Conservation (phyloP, 2,329 filamentous ascomycete species). For the Ceratocystis huliohia region DNA sequence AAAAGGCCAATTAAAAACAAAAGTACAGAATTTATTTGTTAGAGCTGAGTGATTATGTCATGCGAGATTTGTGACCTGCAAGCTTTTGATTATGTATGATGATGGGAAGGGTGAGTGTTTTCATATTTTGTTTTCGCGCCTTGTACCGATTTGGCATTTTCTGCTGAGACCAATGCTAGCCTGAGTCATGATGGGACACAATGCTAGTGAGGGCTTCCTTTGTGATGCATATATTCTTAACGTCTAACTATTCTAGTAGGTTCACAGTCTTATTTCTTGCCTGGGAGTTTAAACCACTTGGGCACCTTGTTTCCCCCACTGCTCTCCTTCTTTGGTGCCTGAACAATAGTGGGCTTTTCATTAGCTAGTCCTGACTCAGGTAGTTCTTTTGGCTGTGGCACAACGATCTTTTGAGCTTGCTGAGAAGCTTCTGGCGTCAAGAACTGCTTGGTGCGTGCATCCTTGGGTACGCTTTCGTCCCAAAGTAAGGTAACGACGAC, state of each 20-base stretch:
- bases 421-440: conserved; percentile 46
- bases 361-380: conserved; percentile 30
- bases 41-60: neutral
- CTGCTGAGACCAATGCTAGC: no score
- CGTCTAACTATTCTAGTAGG: no score
- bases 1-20: conserved; percentile 20
- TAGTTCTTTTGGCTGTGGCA: conserved; percentile 40
- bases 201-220: no score
- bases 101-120: neutral
- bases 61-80: neutral
- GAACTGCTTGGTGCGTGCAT: conserved; percentile 43
- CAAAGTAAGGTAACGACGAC: conserved; percentile 68
- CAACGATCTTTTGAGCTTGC: conserved; percentile 53
- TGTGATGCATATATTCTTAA: no score
- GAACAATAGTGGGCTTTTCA: conserved; percentile 24
- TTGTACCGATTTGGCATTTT: no score
- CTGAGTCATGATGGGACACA: no score
- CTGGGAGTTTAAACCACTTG: conserved; percentile 60
- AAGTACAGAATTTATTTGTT: neutral
- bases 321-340: conserved; percentile 25
- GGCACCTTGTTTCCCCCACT: conserved; percentile 40
- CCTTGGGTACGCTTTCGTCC: conserved; percentile 48
- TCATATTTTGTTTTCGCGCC: neutral
- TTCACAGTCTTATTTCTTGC: conserved; percentile 47
- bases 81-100: no score